Conservation (phyloP, 345 rosid genomes). For the Dovyalis caffra region DNA sequence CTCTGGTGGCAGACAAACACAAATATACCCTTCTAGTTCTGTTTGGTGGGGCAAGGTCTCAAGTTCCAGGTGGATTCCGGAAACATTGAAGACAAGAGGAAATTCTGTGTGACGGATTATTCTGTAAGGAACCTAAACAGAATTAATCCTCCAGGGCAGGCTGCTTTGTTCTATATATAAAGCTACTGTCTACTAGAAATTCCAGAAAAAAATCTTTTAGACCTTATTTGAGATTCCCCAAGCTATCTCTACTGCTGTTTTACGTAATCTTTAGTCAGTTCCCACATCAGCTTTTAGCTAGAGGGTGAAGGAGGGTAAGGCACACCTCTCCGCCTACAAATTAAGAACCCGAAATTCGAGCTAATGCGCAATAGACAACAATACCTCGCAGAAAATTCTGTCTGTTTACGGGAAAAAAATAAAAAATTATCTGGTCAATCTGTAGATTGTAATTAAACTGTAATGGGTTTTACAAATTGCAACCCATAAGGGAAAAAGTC, state of each 20-base stretch:
- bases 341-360: too few species aligned
- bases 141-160: background rate
- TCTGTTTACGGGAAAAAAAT: background rate
- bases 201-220: too few species aligned
- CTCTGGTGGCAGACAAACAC: slow-evolving; percentile 29
- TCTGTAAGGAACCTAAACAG: background rate
- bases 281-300: too few species aligned
- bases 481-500: slow-evolving; percentile 18
- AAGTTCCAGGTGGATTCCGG: background rate
- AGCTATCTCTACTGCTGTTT: too few species aligned
- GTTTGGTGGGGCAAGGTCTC: slow-evolving; percentile 2
- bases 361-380: too few species aligned
- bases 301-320: too few species aligned
- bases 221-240: too few species aligned
- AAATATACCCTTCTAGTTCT: background rate
- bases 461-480: slow-evolving; percentile 27
- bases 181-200: background rate
- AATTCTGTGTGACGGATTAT: background rate
- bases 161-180: slow-evolving; percentile 4
- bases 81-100: background rate
- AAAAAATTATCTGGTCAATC: slow-evolving; percentile 8
- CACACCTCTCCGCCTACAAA: too few species aligned
- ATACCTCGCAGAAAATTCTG: background rate
- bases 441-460: background rate
- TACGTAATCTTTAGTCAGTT: too few species aligned